A percentile compares a stretch with the other conserved stretches of the same genome.
Evolutionary conservation across 2,329 filamentous ascomycete genomes (phyloP).

Genomic region (Mariannaea sp.): DNA sequence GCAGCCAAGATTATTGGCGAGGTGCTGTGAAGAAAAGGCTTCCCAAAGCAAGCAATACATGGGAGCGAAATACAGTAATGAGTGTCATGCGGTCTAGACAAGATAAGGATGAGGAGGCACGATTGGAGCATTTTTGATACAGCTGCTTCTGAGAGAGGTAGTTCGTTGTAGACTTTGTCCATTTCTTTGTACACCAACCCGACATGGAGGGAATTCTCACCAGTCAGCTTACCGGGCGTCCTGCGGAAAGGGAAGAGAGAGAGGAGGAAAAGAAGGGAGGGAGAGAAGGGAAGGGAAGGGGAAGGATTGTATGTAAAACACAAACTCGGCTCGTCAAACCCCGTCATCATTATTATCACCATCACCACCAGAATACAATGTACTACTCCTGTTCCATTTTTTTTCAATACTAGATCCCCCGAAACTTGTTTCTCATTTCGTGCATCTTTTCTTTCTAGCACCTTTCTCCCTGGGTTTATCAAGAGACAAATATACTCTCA

Average conservation of each 20-base stretch:
- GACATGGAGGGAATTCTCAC: conserved; percentile 34
- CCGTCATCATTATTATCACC: too few relatives aligned
- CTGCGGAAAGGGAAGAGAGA: too few relatives aligned
- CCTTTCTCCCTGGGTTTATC: too few relatives aligned
- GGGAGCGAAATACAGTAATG: conserved; percentile 17
- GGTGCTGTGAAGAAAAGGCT: conserved; percentile 66
- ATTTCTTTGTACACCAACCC: conserved; percentile 38
- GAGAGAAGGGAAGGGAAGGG: conserved; percentile 24
- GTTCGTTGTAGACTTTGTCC: conserved; percentile 33
- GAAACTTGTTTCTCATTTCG: background rate
- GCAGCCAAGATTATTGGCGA: conserved; percentile 98
- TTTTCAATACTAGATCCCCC: too few relatives aligned
- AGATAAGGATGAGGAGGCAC: conserved; percentile 17
- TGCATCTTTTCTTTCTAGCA: too few relatives aligned
- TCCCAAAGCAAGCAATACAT: too few relatives aligned
- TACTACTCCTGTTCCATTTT: conserved; percentile 24
- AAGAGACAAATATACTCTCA: too few relatives aligned
- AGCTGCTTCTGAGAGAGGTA: conserved; percentile 23
- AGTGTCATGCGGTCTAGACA: conserved; percentile 21
- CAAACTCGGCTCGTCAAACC: conserved; percentile 38
- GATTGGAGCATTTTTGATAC: conserved; percentile 13
- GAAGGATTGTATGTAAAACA: conserved; percentile 36
- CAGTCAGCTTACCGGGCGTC: conserved; percentile 27
- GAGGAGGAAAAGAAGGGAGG: conserved; percentile 26
- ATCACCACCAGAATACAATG: conserved; percentile 35